Evolutionary conservation across 352 stramenopile genomes (phyloP), one percentile per base, ranked within the genome.

Genomic region (Saprolegnia parasitica): DNA sequence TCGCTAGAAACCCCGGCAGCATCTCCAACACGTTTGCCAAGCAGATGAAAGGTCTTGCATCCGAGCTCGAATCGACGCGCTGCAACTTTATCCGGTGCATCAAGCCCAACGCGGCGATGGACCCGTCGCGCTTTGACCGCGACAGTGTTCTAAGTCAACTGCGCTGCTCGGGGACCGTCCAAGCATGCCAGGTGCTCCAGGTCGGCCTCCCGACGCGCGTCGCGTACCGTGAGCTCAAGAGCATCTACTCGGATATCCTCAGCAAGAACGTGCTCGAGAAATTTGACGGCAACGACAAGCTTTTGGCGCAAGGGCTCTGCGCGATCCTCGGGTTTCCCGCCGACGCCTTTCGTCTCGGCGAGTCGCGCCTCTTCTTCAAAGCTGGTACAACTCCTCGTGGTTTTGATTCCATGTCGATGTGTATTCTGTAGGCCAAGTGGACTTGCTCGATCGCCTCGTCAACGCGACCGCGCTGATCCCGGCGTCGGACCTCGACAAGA

Each of bases 221-320:
- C 57, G 58, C 90, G 57, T 96, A 95, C 64, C 81, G 78, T 18
- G 88, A 96, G 75, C 80, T 96, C 16, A 83, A 93, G 5, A 81
- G 91, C 45, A 83, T 89, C n/a, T 93, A 95, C 76, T 82, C 87
- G 55, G 81, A 79, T 18, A 56, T 93, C 24, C 61, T 96, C 18
- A 77, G 82, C 9, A 71, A 76, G 11, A 75, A 84, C 45, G 80
- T 92, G 42, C 61, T 42, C 35, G 73, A 81, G 65, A 75, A 78
- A 11, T 94, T 96, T 49, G 79, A 90, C 42, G 86, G 74, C 63
- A 94, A 95, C 66, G 85, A 95, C 62, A 87, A 90, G 72, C 73
- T 94, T 21, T 94, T 96, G 62, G 94, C 87, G 3, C 81, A 93
- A 65, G 84, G 84, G 8, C 89, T 96, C 71, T 68, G 94, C 32